Base-by-base conservation (phyloP, 108 stramenopile species). In the Cylindrotheca fusiformis region DNA sequence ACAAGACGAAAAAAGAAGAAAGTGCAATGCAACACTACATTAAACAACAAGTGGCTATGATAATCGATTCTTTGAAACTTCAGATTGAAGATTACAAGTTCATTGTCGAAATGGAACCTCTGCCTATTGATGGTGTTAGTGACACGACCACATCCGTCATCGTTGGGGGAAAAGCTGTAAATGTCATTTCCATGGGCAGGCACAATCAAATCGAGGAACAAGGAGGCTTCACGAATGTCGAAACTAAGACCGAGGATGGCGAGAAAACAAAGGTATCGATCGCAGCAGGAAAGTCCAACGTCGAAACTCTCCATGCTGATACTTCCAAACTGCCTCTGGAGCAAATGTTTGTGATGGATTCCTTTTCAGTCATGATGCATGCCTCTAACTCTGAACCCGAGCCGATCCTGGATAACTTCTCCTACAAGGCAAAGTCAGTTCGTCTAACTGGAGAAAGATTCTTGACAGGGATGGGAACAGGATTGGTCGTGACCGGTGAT, bases 31-130 rank as follows among this genome's bases (percentile, higher is more conserved):
- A 8, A 19, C 10, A 5, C 22, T 51, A 52, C 8, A 6, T 58
- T 18, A 33, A 17, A 8, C 8, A 36, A 20, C 57, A 58, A 33
- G 23, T 58, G 6, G 33, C 27, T 2, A 36, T 36, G 30, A 22
- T 58, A n/a, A n/a, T 58, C 33, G 32, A 58, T 41, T 8, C 57
- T 4, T 33, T 58, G 33, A 33, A 26, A 4, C 21, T 58, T 6
- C 19, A 20, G 17, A 30, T 58, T 4, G 19, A 21, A 3, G 57
- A 58, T 21, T 58, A 31, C 31, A 18, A 58, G 31, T 20, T 58
- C 3, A 58, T n/a, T 8, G 32, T 58, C 2, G 57, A 58, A 36
- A 55, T 55, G 54, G 28, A 25, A 5, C 12, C 25, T 3, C 57
- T 30, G 12, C 21, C 5, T 28, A 18, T 28, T 8, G 14, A 28